Conservation (phyloP, 1,139 yeast genomes). For the Debaryomyces singareniensis region DNA sequence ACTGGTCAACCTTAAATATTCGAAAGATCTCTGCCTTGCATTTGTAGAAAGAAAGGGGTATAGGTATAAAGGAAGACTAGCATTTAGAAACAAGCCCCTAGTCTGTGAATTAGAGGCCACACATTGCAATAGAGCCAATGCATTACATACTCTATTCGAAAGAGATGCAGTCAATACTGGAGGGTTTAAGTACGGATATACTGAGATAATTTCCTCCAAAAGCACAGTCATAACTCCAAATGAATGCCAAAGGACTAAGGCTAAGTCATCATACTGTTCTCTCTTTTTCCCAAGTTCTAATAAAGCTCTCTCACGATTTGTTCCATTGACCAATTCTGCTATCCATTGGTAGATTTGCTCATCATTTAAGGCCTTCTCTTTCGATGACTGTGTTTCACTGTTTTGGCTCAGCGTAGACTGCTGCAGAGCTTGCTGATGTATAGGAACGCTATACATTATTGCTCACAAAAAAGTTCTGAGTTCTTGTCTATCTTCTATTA, state of each 20-base stretch:
- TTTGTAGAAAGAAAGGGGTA: conserved; percentile 92
- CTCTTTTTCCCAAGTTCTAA: conserved; percentile 89
- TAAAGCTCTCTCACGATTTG: conserved; percentile 86
- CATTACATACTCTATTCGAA: conserved; percentile 94
- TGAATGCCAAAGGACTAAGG: conserved; percentile 90
- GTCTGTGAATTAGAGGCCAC: conserved; percentile 95
- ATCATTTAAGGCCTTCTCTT: conserved; percentile 63
- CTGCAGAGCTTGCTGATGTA: neutral
- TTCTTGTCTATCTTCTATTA: conserved; percentile 1
- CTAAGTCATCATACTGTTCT: conserved; percentile 91
- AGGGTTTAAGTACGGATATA: conserved; percentile 84
- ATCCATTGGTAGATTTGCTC: conserved; percentile 90
- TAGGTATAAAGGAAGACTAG: conserved; percentile 85
- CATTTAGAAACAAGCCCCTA: conserved; percentile 73
- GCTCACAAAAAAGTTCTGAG: conserved; percentile 1
- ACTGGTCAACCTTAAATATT: conserved; percentile 84
- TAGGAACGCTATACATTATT: neutral
- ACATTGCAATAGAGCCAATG: conserved; percentile 88
- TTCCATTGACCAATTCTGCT: conserved; percentile 80
- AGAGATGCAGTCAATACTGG: conserved; percentile 80
- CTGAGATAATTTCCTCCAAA: conserved; percentile 82
- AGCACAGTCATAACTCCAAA: conserved; percentile 94
- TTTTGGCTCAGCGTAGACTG: conserved; percentile 1
- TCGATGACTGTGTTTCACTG: conserved; percentile 5
- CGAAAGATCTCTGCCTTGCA: conserved; percentile 88